Base-by-base conservation (phyloP, 768 basidiomycete species). In the Guyanaporus albipodus region DNA sequence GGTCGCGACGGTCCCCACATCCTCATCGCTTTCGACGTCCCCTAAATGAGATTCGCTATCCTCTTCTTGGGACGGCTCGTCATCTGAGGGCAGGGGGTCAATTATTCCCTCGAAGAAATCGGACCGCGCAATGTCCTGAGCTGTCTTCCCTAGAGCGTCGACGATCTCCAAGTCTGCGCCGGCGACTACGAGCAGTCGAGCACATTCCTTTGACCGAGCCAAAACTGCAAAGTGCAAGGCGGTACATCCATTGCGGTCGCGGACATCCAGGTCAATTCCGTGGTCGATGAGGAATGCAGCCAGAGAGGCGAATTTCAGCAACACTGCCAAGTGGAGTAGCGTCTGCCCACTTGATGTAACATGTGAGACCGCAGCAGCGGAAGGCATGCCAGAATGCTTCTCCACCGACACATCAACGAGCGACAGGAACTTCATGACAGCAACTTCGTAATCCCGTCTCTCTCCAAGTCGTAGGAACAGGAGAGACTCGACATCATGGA, bases 191-290 rank as follows among this genome's bases (percentile, higher is more conserved):
- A 99, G 72, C 6, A 84, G 65, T 37, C 73, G 69, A 2, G 79
- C 77, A 64, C 89, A 92, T 10, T 76, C 73, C 43, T 72, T 70
- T 12, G 86, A 82, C 19, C 76, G 77, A 7, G 71, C 73, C 27
- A 94, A 67, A 0, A 81, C 85, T 15, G 93, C 88, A 58, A 94
- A 87, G 67, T 94, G 89, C 27, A 97, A 69, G 0, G 96, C 81
- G 0, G 94, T 98, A 62, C 78, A 91, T 12, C 95, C 95, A 64
- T 92, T 95, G 38, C 79, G 74, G 66, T 99, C 96, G 39, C 90
- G 82, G 12, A 75, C 76, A 61, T 98, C 91, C 43, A 93, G 54
- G 60, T 93, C 90, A 29, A 85, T 82, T 7, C 76, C 80, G 44
- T 78, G 86, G 4, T 72, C 67, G 46, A 95, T 69, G 46, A 99